A percentile compares a stretch with the other conserved stretches of the same genome.
phyloP scores from a whole-genome alignment of 2,329 filamentous ascomycete species.

The Colletotrichum siamense region DNA sequence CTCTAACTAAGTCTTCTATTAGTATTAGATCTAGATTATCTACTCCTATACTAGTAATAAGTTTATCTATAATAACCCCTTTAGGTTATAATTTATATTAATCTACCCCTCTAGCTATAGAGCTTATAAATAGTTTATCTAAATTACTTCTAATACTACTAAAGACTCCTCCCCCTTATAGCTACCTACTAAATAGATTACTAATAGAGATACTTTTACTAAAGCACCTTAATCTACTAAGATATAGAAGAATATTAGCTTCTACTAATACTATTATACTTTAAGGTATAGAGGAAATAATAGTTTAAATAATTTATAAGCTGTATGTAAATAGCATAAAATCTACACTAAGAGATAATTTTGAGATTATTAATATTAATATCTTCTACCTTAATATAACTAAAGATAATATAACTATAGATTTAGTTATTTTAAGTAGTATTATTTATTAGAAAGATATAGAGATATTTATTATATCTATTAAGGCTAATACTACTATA shows the following conservation, averaged over 20 bases:
- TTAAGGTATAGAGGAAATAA: background rate
- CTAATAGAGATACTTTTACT: background rate
- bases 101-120: background rate
- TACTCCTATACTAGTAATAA: too few species aligned
- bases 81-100: too few species aligned
- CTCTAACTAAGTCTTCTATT: fast-evolving
- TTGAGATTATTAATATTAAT: background rate
- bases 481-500: background rate
- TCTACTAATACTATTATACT: background rate
- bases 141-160: background rate
- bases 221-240: fast-evolving
- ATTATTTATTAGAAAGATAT: background rate
- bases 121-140: fast-evolving
- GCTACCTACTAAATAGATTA: background rate
- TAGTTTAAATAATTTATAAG: background rate
- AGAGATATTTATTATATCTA: background rate
- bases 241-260: background rate
- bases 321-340: background rate
- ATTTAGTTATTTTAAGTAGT: background rate
- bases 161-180: background rate
- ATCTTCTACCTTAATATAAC: background rate
- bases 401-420: background rate
- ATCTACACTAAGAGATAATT: too few species aligned
- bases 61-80: too few species aligned
- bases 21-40: fast-evolving